These are phyloP conservation scores for Volvox africanus DNA, from an alignment of 139 green algal genomes.

Conservation along the genomic window DNA sequence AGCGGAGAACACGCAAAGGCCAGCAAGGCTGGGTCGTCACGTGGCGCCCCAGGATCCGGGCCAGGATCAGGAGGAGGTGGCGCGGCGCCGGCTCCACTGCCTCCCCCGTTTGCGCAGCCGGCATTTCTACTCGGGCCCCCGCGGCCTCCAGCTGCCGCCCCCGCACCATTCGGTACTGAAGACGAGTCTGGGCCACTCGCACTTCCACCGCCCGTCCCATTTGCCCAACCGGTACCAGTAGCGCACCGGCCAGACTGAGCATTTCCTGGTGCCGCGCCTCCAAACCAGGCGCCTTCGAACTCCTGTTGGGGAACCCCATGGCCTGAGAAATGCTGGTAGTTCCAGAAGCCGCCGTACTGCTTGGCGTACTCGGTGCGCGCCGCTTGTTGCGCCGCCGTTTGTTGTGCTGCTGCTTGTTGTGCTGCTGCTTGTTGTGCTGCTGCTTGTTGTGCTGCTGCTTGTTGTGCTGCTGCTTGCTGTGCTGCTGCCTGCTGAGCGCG, in stretches of 20 bases:
- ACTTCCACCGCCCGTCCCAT: neutral
- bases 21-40: neutral
- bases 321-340: neutral
- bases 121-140: too few relatives aligned
- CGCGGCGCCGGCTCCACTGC: too few relatives aligned
- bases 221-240: neutral
- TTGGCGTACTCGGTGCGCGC: neutral
- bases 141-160: too few relatives aligned
- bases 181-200: neutral
- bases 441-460: neutral
- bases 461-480: neutral
- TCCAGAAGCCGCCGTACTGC: neutral
- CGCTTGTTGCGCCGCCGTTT: neutral
- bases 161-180: too few relatives aligned
- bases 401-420: neutral
- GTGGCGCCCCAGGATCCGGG: too few relatives aligned
- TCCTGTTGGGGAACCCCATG: neutral
- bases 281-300: neutral
- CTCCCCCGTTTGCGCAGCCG: too few relatives aligned
- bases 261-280: neutral
- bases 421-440: neutral
- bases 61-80: too few relatives aligned
- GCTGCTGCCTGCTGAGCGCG: neutral
- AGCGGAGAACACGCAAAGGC: neutral
- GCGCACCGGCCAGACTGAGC: neutral